These are phyloP conservation scores for Fraxinus cuspidata DNA, from an alignment of 257 asterid genomes.

Conservation along the genomic window DNA sequence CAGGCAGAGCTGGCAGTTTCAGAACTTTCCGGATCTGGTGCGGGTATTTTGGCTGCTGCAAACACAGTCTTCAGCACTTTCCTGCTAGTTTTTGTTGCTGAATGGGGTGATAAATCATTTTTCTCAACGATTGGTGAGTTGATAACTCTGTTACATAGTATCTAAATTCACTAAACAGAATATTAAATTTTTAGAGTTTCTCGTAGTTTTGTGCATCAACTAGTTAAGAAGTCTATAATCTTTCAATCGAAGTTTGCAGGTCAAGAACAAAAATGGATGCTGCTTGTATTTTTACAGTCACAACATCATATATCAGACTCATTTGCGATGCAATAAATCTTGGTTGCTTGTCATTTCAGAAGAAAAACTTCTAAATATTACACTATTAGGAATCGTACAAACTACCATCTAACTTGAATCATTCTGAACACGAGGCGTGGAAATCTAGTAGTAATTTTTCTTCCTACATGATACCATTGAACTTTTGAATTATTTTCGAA, in stretches of 20 bases:
- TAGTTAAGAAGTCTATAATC: background rate
- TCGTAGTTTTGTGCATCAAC: background rate
- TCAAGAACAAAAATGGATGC: background rate
- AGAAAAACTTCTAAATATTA: background rate
- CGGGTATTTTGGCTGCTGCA: constrained; percentile 82
- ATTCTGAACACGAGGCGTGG: background rate
- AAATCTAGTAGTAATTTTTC: background rate
- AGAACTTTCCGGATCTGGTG: constrained; percentile 80
- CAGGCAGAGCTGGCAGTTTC: constrained; percentile 96
- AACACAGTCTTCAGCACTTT: constrained; percentile 79
- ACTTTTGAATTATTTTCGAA: background rate
- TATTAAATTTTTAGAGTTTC: background rate
- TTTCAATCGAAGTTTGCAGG: background rate
- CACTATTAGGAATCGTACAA: background rate
- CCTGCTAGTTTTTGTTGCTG: constrained; percentile 88
- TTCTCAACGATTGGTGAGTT: constrained; percentile 87
- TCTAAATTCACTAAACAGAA: background rate
- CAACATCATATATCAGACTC: background rate
- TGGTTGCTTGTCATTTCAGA: background rate
- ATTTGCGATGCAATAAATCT: background rate
- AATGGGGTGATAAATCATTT: constrained; percentile 98
- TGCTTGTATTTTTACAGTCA: background rate
- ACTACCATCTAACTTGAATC: background rate
- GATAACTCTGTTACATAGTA: background rate
- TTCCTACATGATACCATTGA: background rate